phyloP scores from a whole-genome alignment of 768 basidiomycete genomes.

The Leccinum boreale region DNA sequence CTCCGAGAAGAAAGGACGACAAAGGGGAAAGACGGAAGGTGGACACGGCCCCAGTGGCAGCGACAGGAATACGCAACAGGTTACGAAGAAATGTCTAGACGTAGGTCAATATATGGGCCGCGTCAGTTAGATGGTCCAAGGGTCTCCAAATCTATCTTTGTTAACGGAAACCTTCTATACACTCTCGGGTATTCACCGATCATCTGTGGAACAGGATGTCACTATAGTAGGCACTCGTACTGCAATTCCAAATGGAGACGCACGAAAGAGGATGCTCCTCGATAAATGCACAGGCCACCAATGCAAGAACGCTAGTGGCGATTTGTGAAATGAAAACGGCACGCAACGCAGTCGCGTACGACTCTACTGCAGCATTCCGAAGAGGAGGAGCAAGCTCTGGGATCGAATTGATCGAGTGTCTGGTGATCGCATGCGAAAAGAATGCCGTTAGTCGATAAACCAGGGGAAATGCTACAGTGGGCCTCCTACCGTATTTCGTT shows the following conservation, averaged over 20 bases:
- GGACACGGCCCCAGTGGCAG: too few species aligned
- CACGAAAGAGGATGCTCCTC: slow-evolving; percentile 65
- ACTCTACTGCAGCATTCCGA: slow-evolving; percentile 62
- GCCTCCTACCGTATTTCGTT: slow-evolving; percentile 56
- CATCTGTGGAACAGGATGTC: too few species aligned
- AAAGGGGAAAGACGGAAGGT: too few species aligned
- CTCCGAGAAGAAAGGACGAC: too few species aligned
- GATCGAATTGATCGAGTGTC: slow-evolving; percentile 72
- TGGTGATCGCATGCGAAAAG: slow-evolving; percentile 32
- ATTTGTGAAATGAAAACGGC: slow-evolving; percentile 81
- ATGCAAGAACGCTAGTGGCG: slow-evolving; percentile 59
- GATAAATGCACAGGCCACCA: slow-evolving; percentile 70
- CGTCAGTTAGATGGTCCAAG: too few species aligned
- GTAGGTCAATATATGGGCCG: too few species aligned
- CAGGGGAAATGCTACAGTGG: slow-evolving; percentile 9
- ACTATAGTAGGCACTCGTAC: too few species aligned
- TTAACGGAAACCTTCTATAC: too few species aligned
- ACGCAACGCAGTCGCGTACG: slow-evolving; percentile 76
- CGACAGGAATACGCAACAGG: too few species aligned
- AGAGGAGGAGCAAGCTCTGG: slow-evolving; percentile 53
- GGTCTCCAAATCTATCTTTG: too few species aligned
- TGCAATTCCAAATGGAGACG: not conserved
- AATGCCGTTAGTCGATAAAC: slow-evolving; percentile 8
- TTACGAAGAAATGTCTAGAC: too few species aligned
- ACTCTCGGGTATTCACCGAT: too few species aligned